These are phyloP conservation scores for Clavariopsis aquatica DNA, from an alignment of 495 filamentous ascomycete genomes.

Conservation along the genomic window DNA sequence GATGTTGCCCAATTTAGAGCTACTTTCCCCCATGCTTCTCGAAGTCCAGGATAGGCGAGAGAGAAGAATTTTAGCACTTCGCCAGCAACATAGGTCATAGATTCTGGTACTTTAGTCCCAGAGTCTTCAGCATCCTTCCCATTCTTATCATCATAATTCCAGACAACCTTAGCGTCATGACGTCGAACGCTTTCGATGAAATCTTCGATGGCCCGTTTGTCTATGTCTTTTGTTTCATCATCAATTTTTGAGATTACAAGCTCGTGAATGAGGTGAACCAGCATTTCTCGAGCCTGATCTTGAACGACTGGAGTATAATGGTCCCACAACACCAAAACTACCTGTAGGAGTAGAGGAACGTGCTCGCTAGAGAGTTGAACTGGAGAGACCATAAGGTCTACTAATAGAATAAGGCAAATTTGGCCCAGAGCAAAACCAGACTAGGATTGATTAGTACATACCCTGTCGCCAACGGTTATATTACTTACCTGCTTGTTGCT, in stretches of 20 bases:
- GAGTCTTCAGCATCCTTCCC: constrained; percentile 67
- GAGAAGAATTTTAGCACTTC: constrained; percentile 84
- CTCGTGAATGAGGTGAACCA: constrained; percentile 96
- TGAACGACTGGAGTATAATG: constrained; percentile 94
- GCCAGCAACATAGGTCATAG: constrained; percentile 80
- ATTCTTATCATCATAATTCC: constrained; percentile 91
- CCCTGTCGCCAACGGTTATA: not conserved
- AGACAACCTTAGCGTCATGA: constrained; percentile 80
- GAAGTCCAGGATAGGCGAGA: constrained; percentile 79
- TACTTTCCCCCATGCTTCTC: constrained; percentile 85
- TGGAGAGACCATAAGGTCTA: constrained; percentile 93
- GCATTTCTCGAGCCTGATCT: constrained; percentile 95
- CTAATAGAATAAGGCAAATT: constrained; percentile 86
- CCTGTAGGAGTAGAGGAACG: constrained; percentile 82
- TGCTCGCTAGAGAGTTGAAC: constrained; percentile 74
- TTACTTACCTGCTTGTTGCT: constrained; percentile 73
- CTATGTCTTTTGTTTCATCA: constrained; percentile 63
- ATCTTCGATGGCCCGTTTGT: constrained; percentile 76
- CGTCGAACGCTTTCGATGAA: constrained; percentile 89
- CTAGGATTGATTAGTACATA: constrained; percentile 36
- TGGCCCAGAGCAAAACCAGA: constrained; percentile 88
- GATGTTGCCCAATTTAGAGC: constrained; percentile 94
- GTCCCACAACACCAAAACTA: constrained; percentile 93
- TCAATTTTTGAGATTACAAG: constrained; percentile 89
- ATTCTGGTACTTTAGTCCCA: constrained; percentile 76